phyloP scores from a whole-genome alignment of 805 yeast species.

The Candida nonsorbophila region DNA sequence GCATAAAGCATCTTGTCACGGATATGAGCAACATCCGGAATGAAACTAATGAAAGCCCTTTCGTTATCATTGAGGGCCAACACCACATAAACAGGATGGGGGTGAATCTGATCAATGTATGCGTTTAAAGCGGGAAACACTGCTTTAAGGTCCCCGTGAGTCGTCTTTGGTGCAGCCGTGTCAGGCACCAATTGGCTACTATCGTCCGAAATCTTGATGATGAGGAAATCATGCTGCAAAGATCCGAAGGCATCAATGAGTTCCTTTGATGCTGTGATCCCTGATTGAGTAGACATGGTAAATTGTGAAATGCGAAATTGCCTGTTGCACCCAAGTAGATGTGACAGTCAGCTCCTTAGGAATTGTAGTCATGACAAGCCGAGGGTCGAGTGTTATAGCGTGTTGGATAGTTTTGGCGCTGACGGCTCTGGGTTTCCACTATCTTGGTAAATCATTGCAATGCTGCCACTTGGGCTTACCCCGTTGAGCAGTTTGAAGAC shows the following conservation, averaged over 20 bases:
- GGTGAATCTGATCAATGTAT: slow-evolving; percentile 19
- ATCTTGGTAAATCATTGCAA: no score
- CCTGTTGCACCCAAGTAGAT: no score
- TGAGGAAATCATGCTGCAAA: slow-evolving; percentile 16
- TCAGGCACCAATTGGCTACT: slow-evolving; percentile 30
- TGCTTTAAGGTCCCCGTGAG: slow-evolving; percentile 7
- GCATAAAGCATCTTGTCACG: slow-evolving; percentile 91
- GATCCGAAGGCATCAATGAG: slow-evolving; percentile 23
- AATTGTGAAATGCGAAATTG: slow-evolving; percentile 3
- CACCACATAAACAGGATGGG: slow-evolving; percentile 33
- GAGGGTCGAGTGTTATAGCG: no score
- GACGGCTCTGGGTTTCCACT: no score
- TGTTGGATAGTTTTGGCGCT: no score
- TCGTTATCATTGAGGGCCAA: slow-evolving; percentile 13
- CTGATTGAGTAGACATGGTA: slow-evolving; percentile 40
- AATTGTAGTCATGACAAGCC: no score
- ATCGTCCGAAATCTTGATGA: slow-evolving; percentile 28
- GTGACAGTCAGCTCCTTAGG: no score
- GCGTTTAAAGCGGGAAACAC: slow-evolving; percentile 16
- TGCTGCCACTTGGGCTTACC: no score
- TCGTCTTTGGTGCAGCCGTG: slow-evolving; percentile 10
- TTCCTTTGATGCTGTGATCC: slow-evolving; percentile 30
- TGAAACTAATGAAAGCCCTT: slow-evolving; percentile 65
- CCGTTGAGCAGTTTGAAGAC: no score
- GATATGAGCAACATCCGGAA: slow-evolving; percentile 82